phyloP scores from a whole-genome alignment of 2,329 filamentous ascomycete genomes.

The Epichloe sp. region DNA sequence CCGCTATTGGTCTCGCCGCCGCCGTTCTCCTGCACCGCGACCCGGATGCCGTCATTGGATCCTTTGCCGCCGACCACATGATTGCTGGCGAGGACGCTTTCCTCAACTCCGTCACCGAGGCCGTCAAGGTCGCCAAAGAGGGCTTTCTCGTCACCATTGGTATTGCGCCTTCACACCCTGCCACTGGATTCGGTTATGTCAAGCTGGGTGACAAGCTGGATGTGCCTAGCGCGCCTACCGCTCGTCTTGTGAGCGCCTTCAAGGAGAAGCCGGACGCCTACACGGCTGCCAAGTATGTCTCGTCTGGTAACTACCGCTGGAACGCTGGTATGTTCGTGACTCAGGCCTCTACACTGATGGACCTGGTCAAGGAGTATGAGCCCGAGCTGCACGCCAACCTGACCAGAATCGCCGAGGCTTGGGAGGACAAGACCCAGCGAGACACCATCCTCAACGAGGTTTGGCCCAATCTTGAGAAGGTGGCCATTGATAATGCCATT shows the following conservation, averaged over 20 bases:
- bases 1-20: slow-evolving; percentile 14
- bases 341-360: slow-evolving; percentile 14
- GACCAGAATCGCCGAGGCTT: slow-evolving; percentile 12
- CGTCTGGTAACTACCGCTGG: slow-evolving; percentile 15
- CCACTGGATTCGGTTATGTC: slow-evolving; percentile 15
- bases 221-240: slow-evolving; percentile 9
- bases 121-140: slow-evolving; percentile 14
- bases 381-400: slow-evolving; percentile 12
- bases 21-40: slow-evolving; percentile 13
- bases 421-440: slow-evolving; percentile 13
- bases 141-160: slow-evolving; percentile 16
- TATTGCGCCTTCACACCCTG: slow-evolving; percentile 15
- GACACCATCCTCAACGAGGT: slow-evolving; percentile 11
- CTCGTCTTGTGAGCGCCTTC: slow-evolving; percentile 14
- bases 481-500: slow-evolving; percentile 15
- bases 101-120: slow-evolving; percentile 13
- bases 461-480: slow-evolving; percentile 13
- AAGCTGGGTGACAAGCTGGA: slow-evolving; percentile 13
- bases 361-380: slow-evolving; percentile 12
- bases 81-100: slow-evolving; percentile 16
- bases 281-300: slow-evolving; percentile 15
- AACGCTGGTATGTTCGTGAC: slow-evolving; percentile 17
- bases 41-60: slow-evolving; percentile 13
- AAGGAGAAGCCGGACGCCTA: slow-evolving; percentile 16
- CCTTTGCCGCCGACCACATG: slow-evolving; percentile 16